Conservation (phyloP, 805 yeast genomes). For the Yarrowia sp. region DNA sequence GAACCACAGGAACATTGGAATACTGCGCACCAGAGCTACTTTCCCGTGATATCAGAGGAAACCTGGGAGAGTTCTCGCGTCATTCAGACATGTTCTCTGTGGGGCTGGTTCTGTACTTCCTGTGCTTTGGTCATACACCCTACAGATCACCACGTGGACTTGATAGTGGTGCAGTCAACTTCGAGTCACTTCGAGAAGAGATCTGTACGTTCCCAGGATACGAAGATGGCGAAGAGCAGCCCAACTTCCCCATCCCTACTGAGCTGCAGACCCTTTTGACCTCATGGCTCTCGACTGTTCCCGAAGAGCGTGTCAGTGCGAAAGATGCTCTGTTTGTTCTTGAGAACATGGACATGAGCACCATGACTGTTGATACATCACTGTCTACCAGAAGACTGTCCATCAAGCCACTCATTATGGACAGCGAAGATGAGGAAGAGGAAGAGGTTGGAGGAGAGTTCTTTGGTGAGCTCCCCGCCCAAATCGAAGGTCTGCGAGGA, state of each 20-base stretch:
- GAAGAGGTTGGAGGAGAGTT: background rate
- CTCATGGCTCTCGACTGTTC: slow-evolving; percentile 42
- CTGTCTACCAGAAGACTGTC: background rate
- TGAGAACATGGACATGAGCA: background rate
- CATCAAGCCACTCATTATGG: background rate
- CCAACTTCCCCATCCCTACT: background rate
- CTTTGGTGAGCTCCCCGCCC: background rate
- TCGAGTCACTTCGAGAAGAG: slow-evolving; percentile 40
- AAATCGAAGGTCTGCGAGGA: background rate
- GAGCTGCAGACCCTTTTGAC: slow-evolving; percentile 43
- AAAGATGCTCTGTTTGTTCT: slow-evolving; percentile 40
- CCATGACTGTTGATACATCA: background rate
- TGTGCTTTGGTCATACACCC: slow-evolving; percentile 72
- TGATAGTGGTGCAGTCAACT: slow-evolving; percentile 33
- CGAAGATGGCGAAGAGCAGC: slow-evolving; percentile 37
- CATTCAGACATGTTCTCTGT: slow-evolving; percentile 78
- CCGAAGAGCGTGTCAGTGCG: slow-evolving; percentile 46
- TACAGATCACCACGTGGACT: slow-evolving; percentile 41
- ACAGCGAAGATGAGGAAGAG: background rate
- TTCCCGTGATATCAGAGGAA: slow-evolving; percentile 37
- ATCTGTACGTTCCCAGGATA: slow-evolving; percentile 40
- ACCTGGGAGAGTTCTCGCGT: slow-evolving; percentile 58
- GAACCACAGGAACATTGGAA: slow-evolving; percentile 84
- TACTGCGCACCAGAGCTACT: slow-evolving; percentile 84
- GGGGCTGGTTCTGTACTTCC: slow-evolving; percentile 75